Conservation (phyloP, 108 stramenopile genomes). For the Skeletonema menzelii region DNA sequence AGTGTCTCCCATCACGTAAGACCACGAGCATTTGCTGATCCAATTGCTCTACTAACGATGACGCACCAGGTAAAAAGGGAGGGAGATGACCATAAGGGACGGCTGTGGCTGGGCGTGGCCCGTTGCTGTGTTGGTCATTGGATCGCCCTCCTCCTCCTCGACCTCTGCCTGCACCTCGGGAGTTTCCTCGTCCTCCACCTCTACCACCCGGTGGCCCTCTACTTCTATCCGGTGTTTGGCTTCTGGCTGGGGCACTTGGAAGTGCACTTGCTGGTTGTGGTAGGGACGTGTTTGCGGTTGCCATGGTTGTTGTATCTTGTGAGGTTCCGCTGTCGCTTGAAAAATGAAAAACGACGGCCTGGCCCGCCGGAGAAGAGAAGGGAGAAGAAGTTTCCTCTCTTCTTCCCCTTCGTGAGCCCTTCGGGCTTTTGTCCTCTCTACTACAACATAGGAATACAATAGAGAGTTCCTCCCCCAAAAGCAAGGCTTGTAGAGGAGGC, state of each 20-base stretch:
- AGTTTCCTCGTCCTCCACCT: constrained; percentile 3
- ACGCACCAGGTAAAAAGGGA: constrained; percentile 91
- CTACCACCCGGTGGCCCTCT: neutral
- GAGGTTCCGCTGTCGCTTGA: neutral
- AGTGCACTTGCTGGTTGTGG: neutral
- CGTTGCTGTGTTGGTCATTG: neutral
- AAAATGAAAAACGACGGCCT: too few relatives aligned
- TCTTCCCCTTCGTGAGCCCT: too few relatives aligned
- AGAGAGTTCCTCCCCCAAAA: too few relatives aligned
- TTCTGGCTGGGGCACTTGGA: constrained; percentile 3
- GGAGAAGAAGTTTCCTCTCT: too few relatives aligned
- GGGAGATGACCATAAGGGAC: constrained; percentile 83
- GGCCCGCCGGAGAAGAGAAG: too few relatives aligned
- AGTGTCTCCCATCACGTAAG: constrained; percentile 92
- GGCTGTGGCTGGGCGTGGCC: constrained; percentile 36
- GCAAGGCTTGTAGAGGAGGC: too few relatives aligned
- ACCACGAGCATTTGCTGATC: constrained; percentile 88
- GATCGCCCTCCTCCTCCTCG: constrained; percentile 4
- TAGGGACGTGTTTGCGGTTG: neutral
- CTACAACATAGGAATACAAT: too few relatives aligned
- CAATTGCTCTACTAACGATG: constrained; percentile 92
- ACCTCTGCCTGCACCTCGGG: constrained; percentile 12
- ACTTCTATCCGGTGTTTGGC: constrained; percentile 19
- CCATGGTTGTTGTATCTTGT: neutral
- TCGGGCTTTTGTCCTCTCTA: too few relatives aligned